phyloP scores from a whole-genome alignment of 441 rosid species.

The Gossypium trilobum region DNA sequence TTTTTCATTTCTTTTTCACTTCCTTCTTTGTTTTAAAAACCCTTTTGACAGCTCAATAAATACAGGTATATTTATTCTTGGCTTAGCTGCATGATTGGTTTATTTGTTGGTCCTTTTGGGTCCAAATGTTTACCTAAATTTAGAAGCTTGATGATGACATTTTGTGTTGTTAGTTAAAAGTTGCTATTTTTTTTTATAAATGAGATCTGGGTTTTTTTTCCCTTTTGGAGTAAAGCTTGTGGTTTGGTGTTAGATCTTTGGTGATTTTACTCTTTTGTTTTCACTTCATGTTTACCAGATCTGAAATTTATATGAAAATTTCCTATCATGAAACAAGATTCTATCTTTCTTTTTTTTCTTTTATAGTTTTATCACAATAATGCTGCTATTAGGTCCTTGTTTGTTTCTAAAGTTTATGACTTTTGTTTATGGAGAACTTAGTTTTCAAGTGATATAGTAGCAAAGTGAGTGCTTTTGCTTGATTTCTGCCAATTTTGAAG shows the following conservation, averaged over 20 bases:
- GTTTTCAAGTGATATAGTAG: conserved; percentile 1
- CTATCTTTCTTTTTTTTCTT: neutral
- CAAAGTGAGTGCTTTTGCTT: neutral
- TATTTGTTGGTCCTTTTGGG: conserved; percentile 3
- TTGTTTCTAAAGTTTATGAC: neutral
- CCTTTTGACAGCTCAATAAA: conserved; percentile 6
- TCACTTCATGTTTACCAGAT: conserved; percentile 24
- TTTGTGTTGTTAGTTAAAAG: conserved; percentile 3
- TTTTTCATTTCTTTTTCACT: conserved; percentile 2
- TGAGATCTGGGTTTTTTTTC: conserved; percentile 29
- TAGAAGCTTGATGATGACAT: neutral
- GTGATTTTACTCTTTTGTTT: conserved; percentile 11
- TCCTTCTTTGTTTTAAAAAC: conserved; percentile 13
- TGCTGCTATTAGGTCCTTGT: neutral
- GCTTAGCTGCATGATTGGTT: conserved; percentile 14
- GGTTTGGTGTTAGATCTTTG: conserved; percentile 27
- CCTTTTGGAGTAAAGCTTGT: conserved; percentile 14
- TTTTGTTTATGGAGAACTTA: conserved; percentile 12
- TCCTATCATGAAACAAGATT: conserved; percentile 1
- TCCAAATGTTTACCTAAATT: neutral
- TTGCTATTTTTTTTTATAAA: neutral
- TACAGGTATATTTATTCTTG: conserved; percentile 11
- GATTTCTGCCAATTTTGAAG: conserved; percentile 5
- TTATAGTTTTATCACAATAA: neutral
- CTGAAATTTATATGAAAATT: conserved; percentile 16